Conservation (phyloP, 495 filamentous ascomycete species). For the Penicillium samsonianum region DNA sequence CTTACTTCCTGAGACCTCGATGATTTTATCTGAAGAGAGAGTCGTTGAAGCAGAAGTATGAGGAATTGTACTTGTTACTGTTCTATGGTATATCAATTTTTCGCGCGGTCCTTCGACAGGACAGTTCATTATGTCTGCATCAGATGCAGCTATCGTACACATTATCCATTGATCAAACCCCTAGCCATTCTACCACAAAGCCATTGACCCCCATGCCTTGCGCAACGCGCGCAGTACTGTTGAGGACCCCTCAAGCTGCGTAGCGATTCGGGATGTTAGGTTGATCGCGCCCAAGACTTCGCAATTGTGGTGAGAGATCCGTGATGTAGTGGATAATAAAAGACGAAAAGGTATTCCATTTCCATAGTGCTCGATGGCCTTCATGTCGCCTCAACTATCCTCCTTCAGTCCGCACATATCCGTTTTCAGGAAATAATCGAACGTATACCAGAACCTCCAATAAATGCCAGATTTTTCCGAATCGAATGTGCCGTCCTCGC, state of each 20-base stretch:
- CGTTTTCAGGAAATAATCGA: conserved; percentile 47
- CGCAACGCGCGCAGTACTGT: background rate
- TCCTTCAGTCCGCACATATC: conserved; percentile 56
- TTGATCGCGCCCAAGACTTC: background rate
- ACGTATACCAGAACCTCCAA: conserved; percentile 63
- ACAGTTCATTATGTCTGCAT: conserved; percentile 24
- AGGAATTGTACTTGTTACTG: background rate
- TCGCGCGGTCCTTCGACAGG: conserved; percentile 5
- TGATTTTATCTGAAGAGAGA: background rate
- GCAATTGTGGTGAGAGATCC: background rate
- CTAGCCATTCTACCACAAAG: conserved; percentile 12
- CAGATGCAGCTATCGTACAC: conserved; percentile 27
- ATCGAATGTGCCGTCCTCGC: conserved; percentile 80
- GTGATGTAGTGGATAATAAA: background rate
- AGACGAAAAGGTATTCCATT: background rate
- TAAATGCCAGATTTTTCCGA: conserved; percentile 72
- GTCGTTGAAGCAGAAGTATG: background rate
- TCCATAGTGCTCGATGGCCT: background rate
- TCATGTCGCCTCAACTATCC: conserved; percentile 33
- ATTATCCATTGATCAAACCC: conserved; percentile 9
- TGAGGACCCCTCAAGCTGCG: background rate
- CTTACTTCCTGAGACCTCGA: background rate
- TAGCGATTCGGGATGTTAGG: background rate
- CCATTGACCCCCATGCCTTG: background rate
- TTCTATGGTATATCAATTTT: background rate